A percentile compares a stretch with the other conserved stretches of the same genome.
Conservation (phyloP, 1,284 basidiomycete genomes). For the Takashimella koratensis region DNA sequence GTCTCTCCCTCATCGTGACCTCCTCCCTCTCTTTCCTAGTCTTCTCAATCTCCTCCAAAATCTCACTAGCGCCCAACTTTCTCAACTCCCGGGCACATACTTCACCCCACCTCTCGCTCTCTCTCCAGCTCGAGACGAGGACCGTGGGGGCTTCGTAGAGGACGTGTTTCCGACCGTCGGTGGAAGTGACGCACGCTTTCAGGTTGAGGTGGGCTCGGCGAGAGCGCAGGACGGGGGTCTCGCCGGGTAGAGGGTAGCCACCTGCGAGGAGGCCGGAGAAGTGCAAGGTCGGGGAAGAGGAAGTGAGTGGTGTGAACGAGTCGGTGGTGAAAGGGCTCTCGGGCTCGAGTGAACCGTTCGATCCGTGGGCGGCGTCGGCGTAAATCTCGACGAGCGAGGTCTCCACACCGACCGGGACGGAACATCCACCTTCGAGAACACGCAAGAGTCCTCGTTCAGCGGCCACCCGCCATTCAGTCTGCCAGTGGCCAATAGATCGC, state of each 20-base stretch:
- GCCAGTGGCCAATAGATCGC: slow-evolving; percentile 65
- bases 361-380: slow-evolving; percentile 6
- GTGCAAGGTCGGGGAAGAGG: slow-evolving; percentile 37
- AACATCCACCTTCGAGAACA: slow-evolving; percentile 92
- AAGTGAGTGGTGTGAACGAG: slow-evolving; percentile 15
- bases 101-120: slow-evolving; percentile 67
- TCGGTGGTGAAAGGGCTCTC: slow-evolving; percentile 12
- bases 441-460: slow-evolving; percentile 85
- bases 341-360: slow-evolving; percentile 8
- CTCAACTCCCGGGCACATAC: slow-evolving; percentile 63
- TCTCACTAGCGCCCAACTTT: slow-evolving; percentile 65
- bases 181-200: slow-evolving; percentile 72
- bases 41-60: slow-evolving; percentile 71
- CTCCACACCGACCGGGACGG: slow-evolving; percentile 88
- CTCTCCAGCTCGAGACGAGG: slow-evolving; percentile 55
- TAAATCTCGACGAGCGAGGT: slow-evolving; percentile 49
- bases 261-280: slow-evolving; percentile 44
- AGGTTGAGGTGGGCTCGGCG: slow-evolving; percentile 56
- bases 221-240: slow-evolving; percentile 18
- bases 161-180: slow-evolving; percentile 68
- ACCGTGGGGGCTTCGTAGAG: slow-evolving; percentile 59
- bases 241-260: slow-evolving; percentile 3
- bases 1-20: slow-evolving; percentile 51
- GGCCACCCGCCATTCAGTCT: slow-evolving; percentile 67
- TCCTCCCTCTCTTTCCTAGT: slow-evolving; percentile 61